Conservation (phyloP, 2,329 filamentous ascomycete genomes). For the Rhynchosporium agropyri region DNA sequence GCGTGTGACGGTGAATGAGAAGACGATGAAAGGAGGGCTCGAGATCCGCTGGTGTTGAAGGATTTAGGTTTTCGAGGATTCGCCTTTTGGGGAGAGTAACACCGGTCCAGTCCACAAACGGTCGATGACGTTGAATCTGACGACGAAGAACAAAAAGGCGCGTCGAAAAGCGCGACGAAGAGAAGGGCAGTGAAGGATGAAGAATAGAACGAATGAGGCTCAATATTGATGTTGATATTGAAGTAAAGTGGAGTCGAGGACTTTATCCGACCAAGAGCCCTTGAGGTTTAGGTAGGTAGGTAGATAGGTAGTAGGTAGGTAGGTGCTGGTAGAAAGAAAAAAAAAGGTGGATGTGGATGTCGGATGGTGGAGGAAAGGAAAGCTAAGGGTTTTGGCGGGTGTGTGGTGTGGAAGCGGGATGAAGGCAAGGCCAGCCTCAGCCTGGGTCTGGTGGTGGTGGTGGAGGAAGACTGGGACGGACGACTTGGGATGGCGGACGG, state of each 20-base stretch:
- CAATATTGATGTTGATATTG: constrained; percentile 28
- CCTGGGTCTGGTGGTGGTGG: background rate
- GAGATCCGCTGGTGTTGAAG: background rate
- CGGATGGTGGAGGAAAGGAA: background rate
- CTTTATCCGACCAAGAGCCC: constrained; percentile 33
- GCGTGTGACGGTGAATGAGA: background rate
- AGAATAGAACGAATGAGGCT: constrained; percentile 26
- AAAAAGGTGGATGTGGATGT: background rate
- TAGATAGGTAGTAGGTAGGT: constrained; percentile 18
- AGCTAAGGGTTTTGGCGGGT: no score
- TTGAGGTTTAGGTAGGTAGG: constrained; percentile 12
- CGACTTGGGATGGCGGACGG: background rate
- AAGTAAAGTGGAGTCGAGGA: constrained; percentile 34
- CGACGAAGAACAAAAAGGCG: background rate
- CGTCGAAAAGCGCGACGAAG: constrained; percentile 10
- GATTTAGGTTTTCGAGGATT: background rate
- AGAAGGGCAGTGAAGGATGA: background rate
- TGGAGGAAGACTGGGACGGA: constrained; percentile 5
- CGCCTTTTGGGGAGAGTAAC: background rate
- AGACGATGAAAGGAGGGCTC: background rate
- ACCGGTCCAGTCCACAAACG: background rate
- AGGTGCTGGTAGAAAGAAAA: constrained; percentile 16
- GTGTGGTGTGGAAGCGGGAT: no score
- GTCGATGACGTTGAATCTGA: constrained; percentile 7
- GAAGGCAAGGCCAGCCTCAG: no score